Conservation (phyloP, 2,329 filamentous ascomycete species). For the Acarospora socialis region DNA sequence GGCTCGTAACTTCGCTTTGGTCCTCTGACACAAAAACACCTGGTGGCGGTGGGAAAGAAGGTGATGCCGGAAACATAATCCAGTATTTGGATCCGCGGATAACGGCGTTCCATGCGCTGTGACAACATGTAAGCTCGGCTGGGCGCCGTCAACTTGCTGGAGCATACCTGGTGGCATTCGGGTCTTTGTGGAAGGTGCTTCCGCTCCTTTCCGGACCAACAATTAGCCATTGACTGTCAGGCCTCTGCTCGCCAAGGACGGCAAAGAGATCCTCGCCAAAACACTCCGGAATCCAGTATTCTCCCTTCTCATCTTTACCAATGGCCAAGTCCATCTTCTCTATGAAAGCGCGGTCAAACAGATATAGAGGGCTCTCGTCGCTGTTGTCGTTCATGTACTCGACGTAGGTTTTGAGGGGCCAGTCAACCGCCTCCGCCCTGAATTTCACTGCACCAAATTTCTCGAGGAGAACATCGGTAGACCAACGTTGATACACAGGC, state of each 20-base stretch:
- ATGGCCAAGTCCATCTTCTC: conserved; percentile 66
- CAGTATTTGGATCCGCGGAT: conserved; percentile 87
- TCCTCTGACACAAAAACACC: conserved; percentile 84
- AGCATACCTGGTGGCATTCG: conserved; percentile 39
- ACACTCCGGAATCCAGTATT: conserved; percentile 69
- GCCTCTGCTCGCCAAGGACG: conserved; percentile 61
- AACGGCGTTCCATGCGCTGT: conserved; percentile 80
- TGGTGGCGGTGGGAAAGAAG: conserved; percentile 51
- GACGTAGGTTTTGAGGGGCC: conserved; percentile 68
- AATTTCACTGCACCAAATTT: conserved; percentile 56
- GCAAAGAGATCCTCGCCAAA: conserved; percentile 81
- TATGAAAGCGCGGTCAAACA: conserved; percentile 78
- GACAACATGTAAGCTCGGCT: conserved; percentile 44
- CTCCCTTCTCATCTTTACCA: conserved; percentile 34
- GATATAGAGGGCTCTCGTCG: conserved; percentile 82
- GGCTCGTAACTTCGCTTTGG: conserved; percentile 83
- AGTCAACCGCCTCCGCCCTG: conserved; percentile 85
- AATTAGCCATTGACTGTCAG: conserved; percentile 86
- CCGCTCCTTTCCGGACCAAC: conserved; percentile 76
- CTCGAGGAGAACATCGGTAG: conserved; percentile 48
- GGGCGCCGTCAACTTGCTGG: not conserved
- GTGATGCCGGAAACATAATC: conserved; percentile 85
- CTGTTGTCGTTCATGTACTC: conserved; percentile 65
- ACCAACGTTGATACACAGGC: conserved; percentile 67
- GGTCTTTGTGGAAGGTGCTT: conserved; percentile 85